Conservation (phyloP, 2,329 filamentous ascomycete genomes). For the Thelonectria discophora region DNA sequence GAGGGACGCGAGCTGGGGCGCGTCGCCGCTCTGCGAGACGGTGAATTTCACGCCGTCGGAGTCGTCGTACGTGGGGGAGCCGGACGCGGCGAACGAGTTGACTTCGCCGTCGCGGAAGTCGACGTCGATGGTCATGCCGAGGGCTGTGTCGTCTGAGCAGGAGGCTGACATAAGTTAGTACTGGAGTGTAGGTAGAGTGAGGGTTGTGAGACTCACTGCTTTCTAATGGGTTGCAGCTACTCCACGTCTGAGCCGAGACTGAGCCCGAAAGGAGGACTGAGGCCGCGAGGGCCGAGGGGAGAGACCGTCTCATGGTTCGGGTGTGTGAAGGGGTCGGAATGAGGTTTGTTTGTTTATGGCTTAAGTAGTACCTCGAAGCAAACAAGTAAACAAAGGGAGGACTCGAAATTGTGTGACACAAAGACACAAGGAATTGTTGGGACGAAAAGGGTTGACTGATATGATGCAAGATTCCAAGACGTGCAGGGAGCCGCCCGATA, state of each 20-base stretch:
- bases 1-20: conserved; percentile 84
- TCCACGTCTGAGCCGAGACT: conserved; percentile 52
- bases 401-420: conserved; percentile 8
- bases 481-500: conserved; percentile 12
- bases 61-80: conserved; percentile 75
- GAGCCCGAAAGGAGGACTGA: conserved; percentile 38
- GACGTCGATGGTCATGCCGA: conserved; percentile 83
- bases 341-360: conserved; percentile 3
- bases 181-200: not conserved
- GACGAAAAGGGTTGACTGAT: not conserved
- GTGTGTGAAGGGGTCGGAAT: conserved; percentile 3
- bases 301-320: conserved; percentile 38
- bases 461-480: conserved; percentile 12
- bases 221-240: conserved; percentile 51
- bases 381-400: not conserved
- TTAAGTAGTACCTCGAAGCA: not conserved
- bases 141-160: conserved; percentile 80
- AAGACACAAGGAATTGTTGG: not conserved
- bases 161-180: conserved; percentile 49
- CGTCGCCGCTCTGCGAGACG: conserved; percentile 79
- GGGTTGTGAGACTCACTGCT: conserved; percentile 42
- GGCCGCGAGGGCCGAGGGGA: conserved; percentile 29
- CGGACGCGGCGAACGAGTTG: conserved; percentile 78
- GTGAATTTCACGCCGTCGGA: conserved; percentile 87
- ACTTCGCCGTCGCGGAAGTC: conserved; percentile 84